A percentile compares a stretch with the other conserved stretches of the same genome.
Evolutionary conservation across 2,329 filamentous ascomycete genomes (phyloP).

Genomic region (Eurotiales sp.): DNA sequence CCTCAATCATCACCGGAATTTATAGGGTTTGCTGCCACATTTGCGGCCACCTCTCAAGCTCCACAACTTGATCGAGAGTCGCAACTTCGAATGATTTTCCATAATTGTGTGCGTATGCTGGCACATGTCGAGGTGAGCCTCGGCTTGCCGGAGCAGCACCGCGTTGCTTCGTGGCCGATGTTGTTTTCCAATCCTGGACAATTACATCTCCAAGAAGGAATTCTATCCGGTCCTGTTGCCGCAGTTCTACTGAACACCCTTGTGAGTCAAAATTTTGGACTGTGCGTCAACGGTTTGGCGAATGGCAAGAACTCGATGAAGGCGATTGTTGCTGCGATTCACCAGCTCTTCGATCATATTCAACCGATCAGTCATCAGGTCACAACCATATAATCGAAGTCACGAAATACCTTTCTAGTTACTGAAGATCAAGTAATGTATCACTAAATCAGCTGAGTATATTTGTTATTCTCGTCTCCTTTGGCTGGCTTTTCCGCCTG

Average conservation of each 20-base stretch:
- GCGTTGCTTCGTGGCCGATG: constrained; percentile 4
- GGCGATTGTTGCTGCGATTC: constrained; percentile 13
- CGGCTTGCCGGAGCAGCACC: constrained; percentile 12
- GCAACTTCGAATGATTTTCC: constrained; percentile 12
- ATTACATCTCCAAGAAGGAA: background rate
- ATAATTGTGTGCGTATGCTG: constrained; percentile 13
- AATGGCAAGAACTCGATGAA: constrained; percentile 13
- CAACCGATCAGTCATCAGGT: background rate
- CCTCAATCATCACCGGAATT: constrained; percentile 10
- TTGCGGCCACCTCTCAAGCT: constrained; percentile 1
- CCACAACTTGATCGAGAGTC: constrained; percentile 7
- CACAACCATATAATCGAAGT: constrained; percentile 1
- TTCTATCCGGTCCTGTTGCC: constrained; percentile 8
- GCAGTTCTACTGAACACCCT: constrained; percentile 7
- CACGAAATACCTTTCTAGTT: too few species aligned
- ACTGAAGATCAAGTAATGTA: background rate
- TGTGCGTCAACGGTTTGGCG: constrained; percentile 15
- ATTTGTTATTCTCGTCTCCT: background rate
- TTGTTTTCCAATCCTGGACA: background rate
- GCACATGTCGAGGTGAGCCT: constrained; percentile 11
- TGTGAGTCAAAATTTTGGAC: constrained; percentile 9
- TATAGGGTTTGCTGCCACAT: constrained; percentile 2
- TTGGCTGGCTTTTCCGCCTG: too few species aligned
- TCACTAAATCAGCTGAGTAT: background rate
- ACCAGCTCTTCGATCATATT: constrained; percentile 10